Base-by-base conservation (phyloP, 768 basidiomycete species). In the Leucogyrophana mollusca region DNA sequence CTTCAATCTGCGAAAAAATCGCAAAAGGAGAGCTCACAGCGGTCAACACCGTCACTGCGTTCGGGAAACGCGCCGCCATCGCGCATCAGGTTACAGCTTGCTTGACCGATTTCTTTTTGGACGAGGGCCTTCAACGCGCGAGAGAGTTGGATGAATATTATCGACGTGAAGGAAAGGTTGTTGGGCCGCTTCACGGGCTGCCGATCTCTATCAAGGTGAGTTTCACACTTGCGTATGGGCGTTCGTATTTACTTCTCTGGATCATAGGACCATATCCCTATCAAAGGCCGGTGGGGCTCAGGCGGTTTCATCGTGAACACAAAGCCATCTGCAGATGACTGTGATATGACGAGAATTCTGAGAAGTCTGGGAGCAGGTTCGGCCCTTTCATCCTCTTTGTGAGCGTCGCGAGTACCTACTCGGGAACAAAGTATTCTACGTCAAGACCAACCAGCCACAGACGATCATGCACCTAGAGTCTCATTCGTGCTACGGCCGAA, bases 81-180 rank as follows among this genome's bases (percentile, higher is more conserved):
- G 27, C 27, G 27, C 27, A 30, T 30, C 77, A 77, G 46, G 52
- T 79, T 21, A 54, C 60, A 4, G 52, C 56, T 34, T 75, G 70
- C 47, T 44, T 76, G 9, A 68, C 68, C 30, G 73, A 73, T 47
- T 66, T 74, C 47, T 76, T 76, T 57, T 61, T 77, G 34, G 75
- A 76, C 1, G 70, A 71, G 46, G 72, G 57, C 0, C 55, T 72
- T 30, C 55, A 51, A 40, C 64, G 59, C 33, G 77, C 76, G 10
- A 56, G 59, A 36, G 66, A 73, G 38, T 63, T 78, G 13, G 76
- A 77, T 34, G 65, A 64, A 4, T 59, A 71, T 54, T 65, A 70
- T 46, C 40, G 52, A 11, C 41, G 45, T 14, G 72, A 73, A 8
- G 72, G 74, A 7, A 60, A 61, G 49, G 57, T 70, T 8, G 45